Base-by-base conservation (phyloP, 2,329 filamentous ascomycete genomes). In the Dichotomopilus funicola region DNA sequence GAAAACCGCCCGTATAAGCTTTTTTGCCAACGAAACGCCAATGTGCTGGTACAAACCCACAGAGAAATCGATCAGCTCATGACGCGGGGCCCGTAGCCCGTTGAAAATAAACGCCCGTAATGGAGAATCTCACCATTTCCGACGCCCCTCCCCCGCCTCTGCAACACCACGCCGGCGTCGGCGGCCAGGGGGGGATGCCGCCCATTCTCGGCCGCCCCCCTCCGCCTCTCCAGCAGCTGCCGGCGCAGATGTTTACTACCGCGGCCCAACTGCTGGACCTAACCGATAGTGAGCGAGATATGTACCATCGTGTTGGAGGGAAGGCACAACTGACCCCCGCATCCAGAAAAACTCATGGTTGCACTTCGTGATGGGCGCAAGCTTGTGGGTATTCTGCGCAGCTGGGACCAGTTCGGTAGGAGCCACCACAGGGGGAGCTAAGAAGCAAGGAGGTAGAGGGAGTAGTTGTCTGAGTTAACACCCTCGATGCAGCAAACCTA, bases 161-260 rank as follows among this genome's bases (percentile, higher is more conserved):
- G 36, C 59, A 52, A 37, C 59, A 52, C 36, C 53, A 57, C 38
- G 19, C 19, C 19, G 19, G 19, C 19, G 19, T 27, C 19, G 61
- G 59, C 47, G 59, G 58, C 46, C 49, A 53, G 34, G 61, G 59
- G 50, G 57, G 59, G 35, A 60, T 63, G 46, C 59, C 58, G 36
- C 61, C 56, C 27, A 57, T 56, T 9, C 61, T 66, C 10, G 63
- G 64, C 31, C 64, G 64, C 31, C 63, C 57, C 19, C 57, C 65
- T 51, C 66, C 63, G 80, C 82, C 49, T 54, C 75, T 77, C 48
- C 73, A 78, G 61, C 87, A 89, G 72, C 76, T 92, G 41, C 89
- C 89, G 11, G 91, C 91, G 57, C 92, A 99, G 77, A 96, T 97
- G 87, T 99, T 99, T 75, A 95, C 94, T 13, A 99, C 94, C 36